Percentiles rank a stretch among this genome's conserved stretches.
These are phyloP conservation scores for Phytophthora pisi DNA, from an alignment of 352 stramenopile species.

Conservation along the genomic window DNA sequence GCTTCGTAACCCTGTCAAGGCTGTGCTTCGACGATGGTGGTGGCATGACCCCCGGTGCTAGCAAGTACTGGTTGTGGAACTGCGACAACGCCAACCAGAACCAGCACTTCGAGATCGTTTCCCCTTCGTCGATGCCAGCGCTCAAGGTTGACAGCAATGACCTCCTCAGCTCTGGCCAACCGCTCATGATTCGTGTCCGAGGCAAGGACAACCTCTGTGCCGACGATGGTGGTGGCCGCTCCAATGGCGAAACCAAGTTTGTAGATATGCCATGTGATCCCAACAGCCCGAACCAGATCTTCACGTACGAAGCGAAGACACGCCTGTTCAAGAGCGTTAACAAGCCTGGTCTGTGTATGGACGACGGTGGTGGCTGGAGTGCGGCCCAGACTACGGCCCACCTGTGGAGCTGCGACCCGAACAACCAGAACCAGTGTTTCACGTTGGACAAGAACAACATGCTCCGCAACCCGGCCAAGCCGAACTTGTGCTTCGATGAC, in stretches of 20 bases:
- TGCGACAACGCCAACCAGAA: conserved; percentile 22
- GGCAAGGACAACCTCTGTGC: conserved; percentile 29
- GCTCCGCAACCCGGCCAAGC: neutral
- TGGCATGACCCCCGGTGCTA: neutral
- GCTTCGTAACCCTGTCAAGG: neutral
- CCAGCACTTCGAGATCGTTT: conserved; percentile 29
- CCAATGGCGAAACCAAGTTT: conserved; percentile 31
- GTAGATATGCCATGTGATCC: conserved; percentile 29
- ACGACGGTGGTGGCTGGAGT: conserved; percentile 28
- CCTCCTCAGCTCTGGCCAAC: conserved; percentile 1
- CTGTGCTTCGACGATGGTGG: neutral
- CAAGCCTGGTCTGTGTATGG: conserved; percentile 33
- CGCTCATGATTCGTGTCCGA: conserved; percentile 23
- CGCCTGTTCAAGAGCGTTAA: conserved; percentile 30
- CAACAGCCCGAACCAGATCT: conserved; percentile 28
- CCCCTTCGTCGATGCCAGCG: no score
- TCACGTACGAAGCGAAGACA: neutral
- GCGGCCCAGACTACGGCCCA: neutral
- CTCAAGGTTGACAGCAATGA: neutral
- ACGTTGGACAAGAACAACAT: conserved; percentile 22
- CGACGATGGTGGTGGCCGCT: conserved; percentile 36
- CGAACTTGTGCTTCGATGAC: conserved; percentile 28
- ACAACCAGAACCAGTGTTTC: conserved; percentile 37
- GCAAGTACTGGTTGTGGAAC: neutral
- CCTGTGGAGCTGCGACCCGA: conserved; percentile 12